phyloP scores from a whole-genome alignment of 768 basidiomycete genomes.

The Xerocomus potaroensis region DNA sequence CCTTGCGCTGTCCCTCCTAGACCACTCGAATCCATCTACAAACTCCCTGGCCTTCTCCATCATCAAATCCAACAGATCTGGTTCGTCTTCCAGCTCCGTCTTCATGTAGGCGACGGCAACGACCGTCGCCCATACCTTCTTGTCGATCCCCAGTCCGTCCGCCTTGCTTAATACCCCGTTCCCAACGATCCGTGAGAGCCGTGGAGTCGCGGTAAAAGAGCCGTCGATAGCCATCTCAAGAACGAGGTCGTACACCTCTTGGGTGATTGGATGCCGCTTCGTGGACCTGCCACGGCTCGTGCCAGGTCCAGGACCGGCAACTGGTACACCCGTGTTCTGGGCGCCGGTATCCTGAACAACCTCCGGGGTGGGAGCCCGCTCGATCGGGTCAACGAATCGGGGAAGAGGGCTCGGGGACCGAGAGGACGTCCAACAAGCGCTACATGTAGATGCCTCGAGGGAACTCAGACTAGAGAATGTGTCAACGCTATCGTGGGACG shows the following conservation, averaged over 20 bases:
- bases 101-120: constrained; percentile 44
- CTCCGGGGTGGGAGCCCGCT: constrained; percentile 33
- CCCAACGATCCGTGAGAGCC: constrained; percentile 37
- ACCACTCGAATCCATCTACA: constrained; percentile 18
- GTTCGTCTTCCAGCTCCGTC: constrained; percentile 32
- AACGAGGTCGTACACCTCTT: constrained; percentile 35
- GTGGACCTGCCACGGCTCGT: background rate
- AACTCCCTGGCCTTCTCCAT: constrained; percentile 40
- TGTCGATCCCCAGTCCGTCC: constrained; percentile 29
- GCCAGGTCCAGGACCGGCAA: background rate
- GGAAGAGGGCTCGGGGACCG: constrained; percentile 22
- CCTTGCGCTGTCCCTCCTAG: background rate
- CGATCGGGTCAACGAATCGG: constrained; percentile 23
- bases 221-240: constrained; percentile 43
- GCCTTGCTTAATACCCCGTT: constrained; percentile 29
- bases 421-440: constrained; percentile 31
- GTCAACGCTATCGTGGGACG: constrained; percentile 27
- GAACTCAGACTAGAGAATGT: constrained; percentile 50
- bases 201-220: constrained; percentile 37
- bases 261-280: constrained; percentile 11
- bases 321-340: background rate
- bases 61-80: constrained; percentile 41
- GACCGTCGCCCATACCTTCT: constrained; percentile 45
- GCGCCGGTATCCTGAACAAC: constrained; percentile 6
- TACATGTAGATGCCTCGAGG: constrained; percentile 35